Base-by-base conservation (phyloP, 768 basidiomycete species). In the Tephrocybe sp. region DNA sequence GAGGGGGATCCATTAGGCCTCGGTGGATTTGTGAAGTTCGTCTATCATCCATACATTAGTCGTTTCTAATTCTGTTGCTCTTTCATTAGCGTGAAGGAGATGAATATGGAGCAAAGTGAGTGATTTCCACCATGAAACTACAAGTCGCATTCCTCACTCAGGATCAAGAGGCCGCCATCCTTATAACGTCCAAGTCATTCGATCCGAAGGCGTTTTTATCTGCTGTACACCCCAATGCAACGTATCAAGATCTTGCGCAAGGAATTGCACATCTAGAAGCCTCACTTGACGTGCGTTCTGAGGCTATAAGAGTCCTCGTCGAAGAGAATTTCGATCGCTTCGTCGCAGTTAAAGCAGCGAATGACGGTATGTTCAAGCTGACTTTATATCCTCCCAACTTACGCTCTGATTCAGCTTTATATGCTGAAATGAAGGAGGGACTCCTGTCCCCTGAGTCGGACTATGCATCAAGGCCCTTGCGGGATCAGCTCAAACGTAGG, bases 251-350 rank as follows among this genome's bases (percentile, higher is more conserved):
- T 63, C 78, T 99, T 15, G 82, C 86, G 1, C 69, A 77, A 11
- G 96, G 95, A 3, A 87, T 92, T 22, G 64, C 78, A 0, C 82
- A 86, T 53, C 75, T 98, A 6, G 81, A 83, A 54, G 70, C 81
- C 7, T 87, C 91, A 11, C 86, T 98, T 50, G 95, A 98, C 60
- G 80, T 87, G 1, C 84, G 95, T 36, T 95, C 93, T 1, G 91
- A 95, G 57, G 97, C 95, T n/a, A 86, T 98, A 49, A 78, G 94
- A 32, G 83, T 95, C 18, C 77, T 99, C 26, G 97, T 99, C 9
- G 95, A 98, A 65, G 93, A 98, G 59, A 97, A 98, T 67, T 98
- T 98, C 67, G 95, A 98, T 69, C 79, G 93, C 11, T 99, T 98
- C 61, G 96, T 98, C 15, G 90, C 92, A 2, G 96, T 99, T 48